Evolutionary conservation across 345 rosid species (phyloP).

Genomic region (Carallia pectinifolia): DNA sequence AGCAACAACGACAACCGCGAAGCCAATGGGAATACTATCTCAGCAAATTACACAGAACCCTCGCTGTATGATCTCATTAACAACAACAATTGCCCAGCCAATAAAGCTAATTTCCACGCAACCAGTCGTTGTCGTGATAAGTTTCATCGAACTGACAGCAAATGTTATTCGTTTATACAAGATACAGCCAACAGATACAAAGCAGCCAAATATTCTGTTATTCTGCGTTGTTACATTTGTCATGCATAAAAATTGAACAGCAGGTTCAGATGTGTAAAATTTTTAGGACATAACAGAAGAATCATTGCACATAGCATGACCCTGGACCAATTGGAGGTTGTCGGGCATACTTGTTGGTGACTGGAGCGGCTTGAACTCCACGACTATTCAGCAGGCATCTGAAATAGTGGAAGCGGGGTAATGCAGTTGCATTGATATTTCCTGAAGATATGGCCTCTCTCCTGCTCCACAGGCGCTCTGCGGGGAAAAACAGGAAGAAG

Average conservation of each 20-base stretch:
- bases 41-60: too few species aligned
- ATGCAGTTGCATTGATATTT: conserved; percentile 45
- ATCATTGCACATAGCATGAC: conserved; percentile 76
- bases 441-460: conserved; percentile 51
- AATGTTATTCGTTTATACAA: too few species aligned
- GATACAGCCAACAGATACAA: not conserved
- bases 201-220: not conserved
- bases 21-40: too few species aligned
- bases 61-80: too few species aligned
- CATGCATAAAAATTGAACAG: not conserved
- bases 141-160: too few species aligned
- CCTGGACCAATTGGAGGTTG: conserved; percentile 67
- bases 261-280: conserved; percentile 10
- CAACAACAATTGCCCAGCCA: too few species aligned
- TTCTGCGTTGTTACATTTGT: not conserved
- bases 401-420: conserved; percentile 80
- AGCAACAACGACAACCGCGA: too few species aligned
- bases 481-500: not conserved
- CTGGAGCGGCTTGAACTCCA: conserved; percentile 85
- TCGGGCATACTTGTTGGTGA: conserved; percentile 52
- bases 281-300: not conserved
- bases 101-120: too few species aligned
- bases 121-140: too few species aligned
- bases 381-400: conserved; percentile 83
- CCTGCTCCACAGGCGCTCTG: conserved; percentile 85